Evolutionary conservation across 1,284 basidiomycete species (phyloP).

Genomic region (Takashimella tepidaria): DNA sequence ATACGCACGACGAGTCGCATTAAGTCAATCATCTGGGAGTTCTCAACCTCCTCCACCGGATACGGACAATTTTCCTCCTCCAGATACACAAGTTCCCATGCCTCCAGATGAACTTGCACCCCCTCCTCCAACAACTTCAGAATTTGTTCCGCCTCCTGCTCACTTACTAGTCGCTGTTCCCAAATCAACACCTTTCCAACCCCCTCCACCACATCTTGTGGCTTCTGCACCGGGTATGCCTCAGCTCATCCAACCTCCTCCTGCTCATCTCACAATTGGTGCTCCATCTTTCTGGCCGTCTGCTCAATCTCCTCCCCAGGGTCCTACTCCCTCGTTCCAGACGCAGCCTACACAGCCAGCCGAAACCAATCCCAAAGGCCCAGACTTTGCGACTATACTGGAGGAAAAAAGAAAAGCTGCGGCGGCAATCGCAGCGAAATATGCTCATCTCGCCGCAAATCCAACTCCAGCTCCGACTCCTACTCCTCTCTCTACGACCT

Average conservation of each 20-base stretch:
- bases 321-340: neutral
- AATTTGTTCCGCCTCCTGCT: neutral
- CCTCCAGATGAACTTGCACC: neutral
- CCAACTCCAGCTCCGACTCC: conserved; percentile 4
- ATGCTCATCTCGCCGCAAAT: conserved; percentile 18
- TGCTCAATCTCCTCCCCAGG: neutral
- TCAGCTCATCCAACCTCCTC: conserved; percentile 9
- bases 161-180: neutral
- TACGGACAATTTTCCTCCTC: conserved; percentile 3
- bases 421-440: conserved; percentile 62
- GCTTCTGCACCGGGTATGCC: neutral
- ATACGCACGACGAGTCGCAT: conserved; percentile 33
- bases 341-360: too few species aligned
- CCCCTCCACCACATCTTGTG: neutral
- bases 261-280: conserved; percentile 4
- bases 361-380: neutral
- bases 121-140: too few species aligned
- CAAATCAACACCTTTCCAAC: neutral
- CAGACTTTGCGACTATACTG: neutral
- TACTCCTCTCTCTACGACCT: conserved; percentile 10
- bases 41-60: neutral
- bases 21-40: too few species aligned
- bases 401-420: conserved; percentile 64
- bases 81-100: conserved; percentile 1
- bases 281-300: too few species aligned